A percentile compares a stretch with the other conserved stretches of the same genome.
Conservation (phyloP, 1,139 yeast genomes). For the Yamadazyma buinensis region DNA sequence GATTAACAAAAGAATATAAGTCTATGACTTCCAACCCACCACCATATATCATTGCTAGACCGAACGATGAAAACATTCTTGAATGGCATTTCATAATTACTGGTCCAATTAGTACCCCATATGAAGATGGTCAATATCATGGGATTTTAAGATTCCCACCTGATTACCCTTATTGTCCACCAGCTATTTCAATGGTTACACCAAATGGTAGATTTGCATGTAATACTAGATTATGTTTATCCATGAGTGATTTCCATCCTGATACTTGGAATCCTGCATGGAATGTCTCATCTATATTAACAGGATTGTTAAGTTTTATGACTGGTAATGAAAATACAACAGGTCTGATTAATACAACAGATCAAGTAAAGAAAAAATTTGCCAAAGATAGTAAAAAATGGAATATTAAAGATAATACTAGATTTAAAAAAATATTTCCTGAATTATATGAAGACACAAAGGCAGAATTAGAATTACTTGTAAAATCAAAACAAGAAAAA, state of each 20-base stretch:
- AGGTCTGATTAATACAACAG: constrained; percentile 37
- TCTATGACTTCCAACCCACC: constrained; percentile 71
- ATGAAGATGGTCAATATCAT: constrained; percentile 83
- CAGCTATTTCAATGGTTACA: constrained; percentile 83
- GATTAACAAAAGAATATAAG: constrained; percentile 77
- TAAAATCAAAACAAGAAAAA: constrained; percentile 12
- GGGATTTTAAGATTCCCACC: constrained; percentile 84
- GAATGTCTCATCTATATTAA: constrained; percentile 83
- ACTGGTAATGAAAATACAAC: constrained; percentile 49
- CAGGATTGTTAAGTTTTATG: constrained; percentile 86
- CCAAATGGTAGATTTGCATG: constrained; percentile 82
- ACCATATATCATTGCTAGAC: constrained; percentile 75
- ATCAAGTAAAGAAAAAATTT: constrained; percentile 32
- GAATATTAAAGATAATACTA: constrained; percentile 54
- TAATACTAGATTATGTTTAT: constrained; percentile 75
- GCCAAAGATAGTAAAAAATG: constrained; percentile 57
- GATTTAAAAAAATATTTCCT: constrained; percentile 65
- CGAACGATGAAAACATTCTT: constrained; percentile 72
- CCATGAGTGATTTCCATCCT: constrained; percentile 92
- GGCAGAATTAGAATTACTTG: constrained; percentile 16
- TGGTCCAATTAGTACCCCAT: constrained; percentile 89
- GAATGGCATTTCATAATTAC: constrained; percentile 76
- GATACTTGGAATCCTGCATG: constrained; percentile 95
- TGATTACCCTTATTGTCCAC: constrained; percentile 91
- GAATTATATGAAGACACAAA: constrained; percentile 55